Percentiles rank a stretch among this genome's conserved stretches.
Evolutionary conservation across 225 moss, liverwort and hornwort genomes (phyloP).

Genomic region (Ulota crispa): DNA sequence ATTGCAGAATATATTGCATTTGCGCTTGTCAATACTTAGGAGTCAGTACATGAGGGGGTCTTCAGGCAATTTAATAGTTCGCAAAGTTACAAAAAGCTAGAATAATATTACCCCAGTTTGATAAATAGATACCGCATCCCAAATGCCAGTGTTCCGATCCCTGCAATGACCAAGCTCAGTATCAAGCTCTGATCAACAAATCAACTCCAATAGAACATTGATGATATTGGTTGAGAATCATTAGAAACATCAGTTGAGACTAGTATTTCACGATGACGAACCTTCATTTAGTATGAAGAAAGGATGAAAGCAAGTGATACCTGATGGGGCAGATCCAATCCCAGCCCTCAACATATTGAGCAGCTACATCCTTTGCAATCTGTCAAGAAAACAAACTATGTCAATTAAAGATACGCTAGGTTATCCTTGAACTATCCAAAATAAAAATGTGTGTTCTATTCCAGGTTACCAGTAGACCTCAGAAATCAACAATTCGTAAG

Average conservation of each 20-base stretch:
- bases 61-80: neutral
- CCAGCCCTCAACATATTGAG: constrained; percentile 98
- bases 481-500: neutral
- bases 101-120: constrained; percentile 70
- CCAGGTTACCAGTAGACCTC: neutral
- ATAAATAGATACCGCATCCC: constrained; percentile 75
- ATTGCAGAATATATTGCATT: neutral
- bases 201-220: neutral
- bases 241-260: neutral
- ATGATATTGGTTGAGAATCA: neutral
- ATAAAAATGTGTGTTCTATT: neutral
- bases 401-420: neutral
- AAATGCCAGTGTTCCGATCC: constrained; percentile 93
- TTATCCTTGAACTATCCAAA: neutral
- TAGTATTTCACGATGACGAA: neutral
- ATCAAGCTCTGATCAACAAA: constrained; percentile 11
- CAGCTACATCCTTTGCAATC: constrained; percentile 97
- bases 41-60: neutral
- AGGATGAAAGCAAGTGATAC: constrained; percentile 35
- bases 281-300: neutral
- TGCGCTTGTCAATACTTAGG: neutral
- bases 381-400: constrained; percentile 29
- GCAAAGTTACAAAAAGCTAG: neutral
- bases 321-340: constrained; percentile 95
- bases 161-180: constrained; percentile 41